phyloP scores from a whole-genome alignment of 2,329 filamentous ascomycete species.

The Xylaria hypoxylon region DNA sequence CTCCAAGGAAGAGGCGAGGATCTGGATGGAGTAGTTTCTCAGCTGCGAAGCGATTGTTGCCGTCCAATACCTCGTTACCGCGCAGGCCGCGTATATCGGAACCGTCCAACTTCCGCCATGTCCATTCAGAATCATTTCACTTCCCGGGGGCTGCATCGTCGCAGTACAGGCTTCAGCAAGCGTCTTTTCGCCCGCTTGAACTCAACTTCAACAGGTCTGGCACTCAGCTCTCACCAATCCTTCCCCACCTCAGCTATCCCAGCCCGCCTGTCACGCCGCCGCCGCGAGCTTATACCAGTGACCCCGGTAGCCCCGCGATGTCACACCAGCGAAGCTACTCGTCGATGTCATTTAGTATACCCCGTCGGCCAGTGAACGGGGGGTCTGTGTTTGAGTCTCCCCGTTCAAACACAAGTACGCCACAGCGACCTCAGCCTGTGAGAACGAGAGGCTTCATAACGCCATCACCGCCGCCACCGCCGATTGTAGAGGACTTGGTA shows the following conservation, averaged over 20 bases:
- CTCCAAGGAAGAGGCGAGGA: constrained; percentile 54
- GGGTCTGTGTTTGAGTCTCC: constrained; percentile 51
- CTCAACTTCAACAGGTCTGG: constrained; percentile 64
- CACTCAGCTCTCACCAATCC: constrained; percentile 65
- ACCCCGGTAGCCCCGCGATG: constrained; percentile 51
- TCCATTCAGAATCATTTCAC: constrained; percentile 57
- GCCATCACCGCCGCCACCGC: constrained; percentile 41
- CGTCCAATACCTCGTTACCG: constrained; percentile 54
- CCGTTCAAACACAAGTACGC: constrained; percentile 51
- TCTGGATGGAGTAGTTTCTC: constrained; percentile 59
- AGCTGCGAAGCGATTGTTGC: constrained; percentile 60
- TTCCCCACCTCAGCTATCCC: constrained; percentile 62
- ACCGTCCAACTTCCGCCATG: constrained; percentile 70
- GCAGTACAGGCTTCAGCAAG: constrained; percentile 49
- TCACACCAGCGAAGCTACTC: constrained; percentile 60
- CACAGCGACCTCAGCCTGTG: constrained; percentile 59
- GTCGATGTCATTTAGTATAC: constrained; percentile 68
- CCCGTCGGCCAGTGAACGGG: constrained; percentile 57
- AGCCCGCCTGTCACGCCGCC: constrained; percentile 54
- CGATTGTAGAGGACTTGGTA: constrained; percentile 63
- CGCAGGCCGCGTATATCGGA: constrained; percentile 68
- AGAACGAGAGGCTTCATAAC: constrained; percentile 59
- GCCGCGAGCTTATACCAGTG: constrained; percentile 55
- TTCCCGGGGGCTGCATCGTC: constrained; percentile 44
- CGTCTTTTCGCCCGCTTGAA: constrained; percentile 66